Evolutionary conservation across 2,329 filamentous ascomycete species (phyloP).

Genomic region (Paraphaeosphaeria minitans): DNA sequence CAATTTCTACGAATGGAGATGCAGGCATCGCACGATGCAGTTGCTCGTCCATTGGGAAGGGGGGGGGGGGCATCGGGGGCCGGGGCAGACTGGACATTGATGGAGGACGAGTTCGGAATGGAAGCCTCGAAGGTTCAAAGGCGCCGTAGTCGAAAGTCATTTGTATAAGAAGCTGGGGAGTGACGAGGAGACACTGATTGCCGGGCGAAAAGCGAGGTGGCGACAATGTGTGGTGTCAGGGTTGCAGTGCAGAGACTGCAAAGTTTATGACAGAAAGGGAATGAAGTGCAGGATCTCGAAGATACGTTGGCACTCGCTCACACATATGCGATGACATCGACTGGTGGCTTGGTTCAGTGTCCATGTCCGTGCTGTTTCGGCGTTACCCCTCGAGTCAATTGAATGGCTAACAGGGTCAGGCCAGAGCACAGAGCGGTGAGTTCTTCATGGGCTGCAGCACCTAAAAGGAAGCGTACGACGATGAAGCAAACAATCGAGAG

Average conservation of each 20-base stretch:
- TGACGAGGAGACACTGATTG: not conserved
- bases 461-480: not conserved
- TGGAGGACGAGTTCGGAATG: slow-evolving; percentile 3
- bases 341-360: not conserved
- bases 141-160: slow-evolving; percentile 6
- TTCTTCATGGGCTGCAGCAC: not conserved
- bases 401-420: not conserved
- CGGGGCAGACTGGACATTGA: slow-evolving; percentile 15
- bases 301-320: slow-evolving; percentile 2
- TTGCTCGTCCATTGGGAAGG: slow-evolving; percentile 16
- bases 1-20: slow-evolving; percentile 19
- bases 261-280: slow-evolving; percentile 10
- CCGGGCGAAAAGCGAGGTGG: not conserved
- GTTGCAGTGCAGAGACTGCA: not conserved
- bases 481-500: slow-evolving; percentile 7
- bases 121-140: slow-evolving; percentile 2
- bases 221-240: slow-evolving; percentile 11
- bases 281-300: slow-evolving; percentile 5
- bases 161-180: not conserved
- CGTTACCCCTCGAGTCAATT: not conserved
- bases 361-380: not conserved
- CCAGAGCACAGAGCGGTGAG: not conserved
- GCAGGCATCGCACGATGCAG: slow-evolving; percentile 13
- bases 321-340: not conserved
- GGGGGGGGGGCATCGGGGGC: slow-evolving; percentile 11